These are phyloP conservation scores for Eragrostis tef DNA, from an alignment of 202 grass and related monocot species.

Conservation along the genomic window DNA sequence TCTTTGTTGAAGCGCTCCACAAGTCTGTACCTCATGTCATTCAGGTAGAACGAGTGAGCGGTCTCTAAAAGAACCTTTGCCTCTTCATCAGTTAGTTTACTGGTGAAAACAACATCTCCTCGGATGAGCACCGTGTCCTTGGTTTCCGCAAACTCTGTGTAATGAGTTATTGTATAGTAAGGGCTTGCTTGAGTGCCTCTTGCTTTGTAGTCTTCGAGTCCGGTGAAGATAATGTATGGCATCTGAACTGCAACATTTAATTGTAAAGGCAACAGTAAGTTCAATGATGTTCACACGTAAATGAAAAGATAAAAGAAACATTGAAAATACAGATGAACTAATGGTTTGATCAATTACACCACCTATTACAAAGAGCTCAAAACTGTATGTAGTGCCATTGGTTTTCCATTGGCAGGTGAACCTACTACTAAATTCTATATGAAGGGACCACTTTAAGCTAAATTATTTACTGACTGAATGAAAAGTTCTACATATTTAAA, in stretches of 20 bases:
- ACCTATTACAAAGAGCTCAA: neutral
- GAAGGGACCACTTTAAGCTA: no score
- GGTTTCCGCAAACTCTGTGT: slow-evolving; percentile 77
- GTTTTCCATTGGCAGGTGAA: neutral
- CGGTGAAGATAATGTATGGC: slow-evolving; percentile 90
- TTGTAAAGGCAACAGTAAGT: neutral
- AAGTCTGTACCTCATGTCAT: slow-evolving; percentile 75
- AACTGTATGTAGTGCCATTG: neutral
- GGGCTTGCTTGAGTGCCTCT: slow-evolving; percentile 95
- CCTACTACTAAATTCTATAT: neutral
- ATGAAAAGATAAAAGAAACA: neutral
- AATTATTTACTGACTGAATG: no score
- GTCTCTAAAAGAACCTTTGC: slow-evolving; percentile 79
- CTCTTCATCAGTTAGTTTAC: slow-evolving; percentile 77
- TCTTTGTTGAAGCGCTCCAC: slow-evolving; percentile 92
- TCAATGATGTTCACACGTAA: neutral
- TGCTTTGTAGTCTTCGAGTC: slow-evolving; percentile 97
- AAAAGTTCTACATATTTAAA: no score
- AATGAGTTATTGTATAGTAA: slow-evolving; percentile 79
- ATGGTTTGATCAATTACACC: slow-evolving; percentile 23
- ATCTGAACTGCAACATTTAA: slow-evolving; percentile 64
- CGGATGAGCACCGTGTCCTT: slow-evolving; percentile 81
- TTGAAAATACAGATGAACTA: neutral
- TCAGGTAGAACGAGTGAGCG: slow-evolving; percentile 88
- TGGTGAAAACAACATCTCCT: slow-evolving; percentile 92